A percentile compares a stretch with the other conserved stretches of the same genome.
Conservation (phyloP, 345 rosid species). For the Syzygium jambos region DNA sequence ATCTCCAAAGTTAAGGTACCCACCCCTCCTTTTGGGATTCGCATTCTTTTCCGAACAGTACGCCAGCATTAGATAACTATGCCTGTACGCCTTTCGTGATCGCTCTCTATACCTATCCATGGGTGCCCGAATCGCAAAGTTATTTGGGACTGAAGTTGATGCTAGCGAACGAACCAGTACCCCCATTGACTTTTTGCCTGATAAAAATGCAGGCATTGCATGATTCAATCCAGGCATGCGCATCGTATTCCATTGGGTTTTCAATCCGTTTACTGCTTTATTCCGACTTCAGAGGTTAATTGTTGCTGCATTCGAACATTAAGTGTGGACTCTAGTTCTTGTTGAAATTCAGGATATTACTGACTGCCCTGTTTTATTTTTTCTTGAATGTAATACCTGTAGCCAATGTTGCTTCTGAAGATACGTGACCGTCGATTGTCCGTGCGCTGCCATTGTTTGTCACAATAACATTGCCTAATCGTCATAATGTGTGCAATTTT, state of each 20-base stretch:
- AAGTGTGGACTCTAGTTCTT: neutral
- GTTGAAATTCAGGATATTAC: neutral
- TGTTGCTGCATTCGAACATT: neutral
- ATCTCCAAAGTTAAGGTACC: conserved; percentile 80
- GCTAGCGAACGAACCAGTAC: neutral
- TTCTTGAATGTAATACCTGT: neutral
- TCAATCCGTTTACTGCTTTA: neutral
- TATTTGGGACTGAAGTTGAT: neutral
- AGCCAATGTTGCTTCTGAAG: neutral
- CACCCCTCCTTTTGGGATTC: neutral
- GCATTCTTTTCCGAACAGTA: neutral
- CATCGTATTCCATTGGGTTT: neutral
- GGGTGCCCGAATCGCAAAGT: neutral
- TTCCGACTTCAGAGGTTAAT: neutral
- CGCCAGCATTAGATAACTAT: neutral
- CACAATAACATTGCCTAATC: neutral
- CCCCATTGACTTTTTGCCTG: neutral
- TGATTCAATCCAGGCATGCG: neutral
- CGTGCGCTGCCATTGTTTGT: neutral
- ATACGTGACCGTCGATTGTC: neutral
- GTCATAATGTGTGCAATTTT: neutral
- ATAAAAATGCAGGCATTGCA: neutral
- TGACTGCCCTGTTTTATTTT: neutral
- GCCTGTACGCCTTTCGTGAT: neutral
- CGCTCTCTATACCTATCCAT: neutral